Base-by-base conservation (phyloP, 2,329 filamentous ascomycete genomes). In the Colletotrichum falcatum region DNA sequence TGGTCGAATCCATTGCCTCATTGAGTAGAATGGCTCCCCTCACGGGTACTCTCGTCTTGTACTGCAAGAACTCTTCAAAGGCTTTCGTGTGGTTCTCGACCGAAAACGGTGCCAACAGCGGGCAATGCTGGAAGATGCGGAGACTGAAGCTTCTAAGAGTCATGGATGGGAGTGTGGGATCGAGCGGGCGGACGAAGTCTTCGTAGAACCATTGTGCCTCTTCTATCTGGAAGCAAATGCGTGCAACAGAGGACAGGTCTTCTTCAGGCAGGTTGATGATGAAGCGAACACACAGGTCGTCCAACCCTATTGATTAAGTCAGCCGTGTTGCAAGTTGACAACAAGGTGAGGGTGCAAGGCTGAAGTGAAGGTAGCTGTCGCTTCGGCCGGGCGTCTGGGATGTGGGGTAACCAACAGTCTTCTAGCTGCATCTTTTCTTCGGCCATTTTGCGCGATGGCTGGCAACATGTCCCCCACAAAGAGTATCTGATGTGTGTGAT, bases 161-260 rank as follows among this genome's bases (percentile, higher is more conserved):
- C 86, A 98, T 92, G 65, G 92, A 94, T 5, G 96, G 96, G 14
- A 99, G 87, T 48, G 88, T 88, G 62, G 94, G 91, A 81, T 98
- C 93, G 73, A 96, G 86, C 48, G 95, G 95, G 58, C 96, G 93
- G 80, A 99, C 94, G 79, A 99, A 99, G 82, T 99, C 96, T 86
- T 99, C 96, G 89, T 99, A 99, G 83, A 97, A 99, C 96, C 96
- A 99, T 90, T 99, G 97, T 76, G 96, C 96, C 83, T 99, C 97
- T 82, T 99, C 96, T 76, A 99, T 93, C 83, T 98, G 95, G 81
- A 99, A 99, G 83, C 95, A 98, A 82, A 99, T 96, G 78, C 96
- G 92, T 79, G 94, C 94, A 68, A 97, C 93, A 2, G 93, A 94
- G 74, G 91, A 90, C 56, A 98, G 89, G 81, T 99, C 96, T 81